phyloP scores from a whole-genome alignment of 495 filamentous ascomycete species.

The Aspergillus bertholletiae region DNA sequence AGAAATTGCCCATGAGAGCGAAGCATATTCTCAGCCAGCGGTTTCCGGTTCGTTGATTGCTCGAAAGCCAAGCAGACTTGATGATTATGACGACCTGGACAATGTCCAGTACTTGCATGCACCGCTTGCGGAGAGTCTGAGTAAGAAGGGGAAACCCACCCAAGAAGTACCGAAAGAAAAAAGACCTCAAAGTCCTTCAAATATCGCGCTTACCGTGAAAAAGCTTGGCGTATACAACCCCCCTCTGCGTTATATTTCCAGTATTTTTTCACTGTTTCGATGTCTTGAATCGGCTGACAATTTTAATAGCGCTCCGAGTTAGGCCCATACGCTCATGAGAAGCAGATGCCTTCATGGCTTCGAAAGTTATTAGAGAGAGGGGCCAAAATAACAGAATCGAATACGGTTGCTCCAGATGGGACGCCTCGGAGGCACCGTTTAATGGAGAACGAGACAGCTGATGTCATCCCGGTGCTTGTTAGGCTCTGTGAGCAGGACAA shows the following conservation, averaged over 20 bases:
- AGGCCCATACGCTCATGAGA: conserved; percentile 82
- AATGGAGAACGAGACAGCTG: conserved; percentile 59
- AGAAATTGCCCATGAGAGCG: conserved; percentile 47
- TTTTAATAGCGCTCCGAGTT: conserved; percentile 53
- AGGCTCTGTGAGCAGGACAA: conserved; percentile 66
- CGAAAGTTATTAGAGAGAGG: conserved; percentile 62
- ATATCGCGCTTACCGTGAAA: conserved; percentile 12
- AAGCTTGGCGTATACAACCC: conserved; percentile 40
- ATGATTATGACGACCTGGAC: neutral
- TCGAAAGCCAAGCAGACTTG: neutral
- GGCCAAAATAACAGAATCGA: conserved; percentile 51
- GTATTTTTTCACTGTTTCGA: too few species aligned
- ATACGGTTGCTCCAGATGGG: conserved; percentile 52
- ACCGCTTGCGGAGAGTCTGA: neutral
- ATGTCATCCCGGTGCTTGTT: conserved; percentile 72
- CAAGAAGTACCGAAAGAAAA: neutral
- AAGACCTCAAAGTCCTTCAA: neutral
- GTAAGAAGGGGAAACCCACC: neutral
- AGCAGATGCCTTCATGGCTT: conserved; percentile 83
- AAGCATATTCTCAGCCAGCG: conserved; percentile 6
- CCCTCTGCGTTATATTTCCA: neutral
- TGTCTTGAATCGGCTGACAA: conserved; percentile 22
- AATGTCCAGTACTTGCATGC: neutral
- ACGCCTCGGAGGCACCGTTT: conserved; percentile 38
- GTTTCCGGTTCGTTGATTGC: conserved; percentile 7